Base-by-base conservation (phyloP, 2,329 filamentous ascomycete species). In the Cladosporium sp. region DNA sequence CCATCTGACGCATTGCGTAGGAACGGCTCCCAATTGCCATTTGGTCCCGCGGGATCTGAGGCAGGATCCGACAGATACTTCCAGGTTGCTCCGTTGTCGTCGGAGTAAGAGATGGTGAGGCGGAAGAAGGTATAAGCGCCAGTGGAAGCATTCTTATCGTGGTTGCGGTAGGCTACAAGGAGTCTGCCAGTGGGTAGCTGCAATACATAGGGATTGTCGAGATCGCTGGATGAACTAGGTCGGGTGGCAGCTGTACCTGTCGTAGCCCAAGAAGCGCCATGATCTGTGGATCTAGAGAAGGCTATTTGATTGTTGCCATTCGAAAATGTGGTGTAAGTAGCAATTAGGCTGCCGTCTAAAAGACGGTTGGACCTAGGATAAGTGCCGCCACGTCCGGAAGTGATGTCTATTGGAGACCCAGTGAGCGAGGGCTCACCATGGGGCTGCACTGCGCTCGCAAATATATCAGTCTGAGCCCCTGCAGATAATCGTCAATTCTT, bases 11-110 rank as follows among this genome's bases (percentile, higher is more conserved):
- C 72, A 2, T 73, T 61, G 4, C 76, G 68, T 19, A 80, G 51
- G 59, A 78, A 78, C 0, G 77, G 78, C 58, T 80, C 77, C 77
- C 77, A 80, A 4, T 73, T 66, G 2, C 77, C 77, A 32, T 74
- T 74, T 8, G 48, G 34, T 8, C 35, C 48, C 20, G 48, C 32
- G 6, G 48, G 35, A 13, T 60, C 45, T 2, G 52, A 48, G 4
- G 64, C 65, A 5, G 69, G 64, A 1, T 62, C 65, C 24, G 58
- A 65, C 2, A 72, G 68, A 58, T 70, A 77, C 12, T 58, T 58
- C 67, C 73, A 79, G 0, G 61, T 70, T 22, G 34, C 56, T 24
- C 76, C 77, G n/a, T 66, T 64, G 57, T 80, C 74, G 37, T 75
- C 72, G 3, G 73, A 76, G 58, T 72, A 72, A 37, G 69, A 75